Conservation (phyloP, 768 basidiomycete genomes). For the Mrakia blollopis region DNA sequence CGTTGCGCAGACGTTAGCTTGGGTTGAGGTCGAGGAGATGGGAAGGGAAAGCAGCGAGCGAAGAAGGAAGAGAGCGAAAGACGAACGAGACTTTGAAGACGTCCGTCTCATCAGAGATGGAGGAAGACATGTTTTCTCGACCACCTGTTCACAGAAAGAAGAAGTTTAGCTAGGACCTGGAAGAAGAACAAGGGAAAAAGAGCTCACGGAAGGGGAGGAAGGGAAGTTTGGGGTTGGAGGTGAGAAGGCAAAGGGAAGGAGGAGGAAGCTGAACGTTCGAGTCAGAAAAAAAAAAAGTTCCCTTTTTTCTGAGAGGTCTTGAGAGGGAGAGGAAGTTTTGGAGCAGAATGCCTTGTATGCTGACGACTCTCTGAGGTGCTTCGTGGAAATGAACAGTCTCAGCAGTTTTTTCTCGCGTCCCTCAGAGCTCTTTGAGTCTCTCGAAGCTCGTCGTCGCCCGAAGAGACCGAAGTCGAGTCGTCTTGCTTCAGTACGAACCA, state of each 20-base stretch:
- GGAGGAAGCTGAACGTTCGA: not conserved
- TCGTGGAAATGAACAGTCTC: not conserved
- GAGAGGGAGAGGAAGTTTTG: not conserved
- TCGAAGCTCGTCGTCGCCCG: not conserved
- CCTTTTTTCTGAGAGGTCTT: not conserved
- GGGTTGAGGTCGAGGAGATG: not conserved
- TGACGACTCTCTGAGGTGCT: no score
- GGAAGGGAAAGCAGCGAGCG: no score
- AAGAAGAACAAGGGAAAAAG: not conserved
- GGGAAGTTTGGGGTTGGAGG: not conserved
- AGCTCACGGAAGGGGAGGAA: not conserved
- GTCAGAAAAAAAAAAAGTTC: not conserved
- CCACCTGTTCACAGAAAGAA: not conserved
- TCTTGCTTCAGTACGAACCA: no score
- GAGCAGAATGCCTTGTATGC: no score
- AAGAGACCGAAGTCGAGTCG: not conserved
- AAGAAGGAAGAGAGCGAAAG: conserved; percentile 4
- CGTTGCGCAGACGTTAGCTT: not conserved
- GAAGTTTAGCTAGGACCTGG: not conserved
- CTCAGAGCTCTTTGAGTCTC: not conserved
- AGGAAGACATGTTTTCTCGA: conserved; percentile 20
- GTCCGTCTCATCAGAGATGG: conserved; percentile 21
- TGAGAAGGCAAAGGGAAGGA: not conserved
- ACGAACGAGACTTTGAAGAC: conserved; percentile 31
- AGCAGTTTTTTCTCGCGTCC: not conserved